A percentile compares a stretch with the other conserved stretches of the same genome.
phyloP scores from a whole-genome alignment of 371 early-diverging fungal species.

The Rhizopus stolonifer region DNA sequence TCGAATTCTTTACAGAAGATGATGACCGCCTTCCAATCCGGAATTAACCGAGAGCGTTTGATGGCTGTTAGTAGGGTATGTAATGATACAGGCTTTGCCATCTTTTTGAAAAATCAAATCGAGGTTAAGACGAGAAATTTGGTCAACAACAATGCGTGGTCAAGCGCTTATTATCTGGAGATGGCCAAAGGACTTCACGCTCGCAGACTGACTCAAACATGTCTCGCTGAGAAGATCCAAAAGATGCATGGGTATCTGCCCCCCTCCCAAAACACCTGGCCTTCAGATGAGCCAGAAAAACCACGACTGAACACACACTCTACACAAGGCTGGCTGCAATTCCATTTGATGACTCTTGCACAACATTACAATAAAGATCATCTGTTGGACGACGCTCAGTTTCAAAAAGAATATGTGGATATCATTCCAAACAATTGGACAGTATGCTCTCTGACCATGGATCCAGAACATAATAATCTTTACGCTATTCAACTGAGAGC shows the following conservation, averaged over 20 bases:
- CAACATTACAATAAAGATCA: constrained; percentile 40
- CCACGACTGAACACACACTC: background rate
- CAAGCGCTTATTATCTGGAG: constrained; percentile 42
- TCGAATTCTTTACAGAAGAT: constrained; percentile 22
- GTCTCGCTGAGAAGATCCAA: constrained; percentile 21
- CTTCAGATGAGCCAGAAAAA: background rate
- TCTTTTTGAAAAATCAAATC: constrained; percentile 28
- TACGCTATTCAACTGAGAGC: constrained; percentile 63
- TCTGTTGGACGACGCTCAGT: constrained; percentile 31
- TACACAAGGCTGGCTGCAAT: constrained; percentile 23
- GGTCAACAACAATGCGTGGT: constrained; percentile 17
- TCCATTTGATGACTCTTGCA: constrained; percentile 32
- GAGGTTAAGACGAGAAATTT: constrained; percentile 5
- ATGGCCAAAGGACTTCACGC: constrained; percentile 51
- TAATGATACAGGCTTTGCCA: constrained; percentile 11
- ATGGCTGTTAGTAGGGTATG: constrained; percentile 24
- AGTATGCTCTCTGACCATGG: constrained; percentile 74
- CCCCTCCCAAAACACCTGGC: constrained; percentile 3
- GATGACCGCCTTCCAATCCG: constrained; percentile 16
- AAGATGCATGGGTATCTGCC: background rate
- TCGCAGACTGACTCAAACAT: constrained; percentile 55
- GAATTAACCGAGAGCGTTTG: constrained; percentile 15
- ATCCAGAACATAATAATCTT: constrained; percentile 59
- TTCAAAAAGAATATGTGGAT: constrained; percentile 50
- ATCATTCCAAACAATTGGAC: constrained; percentile 67